Conservation (phyloP, 2,329 filamentous ascomycete species). For the Chrysosporium keratinophilum region DNA sequence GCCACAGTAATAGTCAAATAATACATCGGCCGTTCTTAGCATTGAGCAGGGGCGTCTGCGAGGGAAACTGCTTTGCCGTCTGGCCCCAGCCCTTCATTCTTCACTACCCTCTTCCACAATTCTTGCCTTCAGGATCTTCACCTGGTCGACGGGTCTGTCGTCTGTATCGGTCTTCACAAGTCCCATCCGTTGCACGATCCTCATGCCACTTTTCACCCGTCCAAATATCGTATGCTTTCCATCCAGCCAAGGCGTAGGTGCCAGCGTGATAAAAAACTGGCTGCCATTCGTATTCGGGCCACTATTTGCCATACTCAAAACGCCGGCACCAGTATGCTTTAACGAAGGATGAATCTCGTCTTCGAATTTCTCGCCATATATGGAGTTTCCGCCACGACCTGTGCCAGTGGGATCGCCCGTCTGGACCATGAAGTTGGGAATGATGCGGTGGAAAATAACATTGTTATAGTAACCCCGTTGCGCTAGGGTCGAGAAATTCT, state of each 20-base stretch:
- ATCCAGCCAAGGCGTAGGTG: constrained; percentile 91
- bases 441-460: constrained; percentile 85
- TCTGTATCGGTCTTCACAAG: constrained; percentile 71
- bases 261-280: constrained; percentile 93
- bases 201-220: constrained; percentile 71
- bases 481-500: constrained; percentile 74
- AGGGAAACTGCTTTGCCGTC: constrained; percentile 10
- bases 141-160: constrained; percentile 69
- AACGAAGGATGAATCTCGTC: constrained; percentile 73
- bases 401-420: constrained; percentile 90
- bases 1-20: neutral
- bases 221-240: constrained; percentile 97
- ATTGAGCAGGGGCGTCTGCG: neutral
- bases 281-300: constrained; percentile 88
- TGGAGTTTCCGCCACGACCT: constrained; percentile 74
- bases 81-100: constrained; percentile 20
- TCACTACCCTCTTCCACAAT: constrained; percentile 57
- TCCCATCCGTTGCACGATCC: constrained; percentile 77
- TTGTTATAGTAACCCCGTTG: constrained; percentile 78
- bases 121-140: constrained; percentile 65
- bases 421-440: constrained; percentile 94
- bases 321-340: constrained; percentile 84
- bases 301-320: constrained; percentile 94
- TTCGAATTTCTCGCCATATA: constrained; percentile 88
- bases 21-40: neutral